Conservation (phyloP, 345 rosid genomes). For the Triadica sebifera region DNA sequence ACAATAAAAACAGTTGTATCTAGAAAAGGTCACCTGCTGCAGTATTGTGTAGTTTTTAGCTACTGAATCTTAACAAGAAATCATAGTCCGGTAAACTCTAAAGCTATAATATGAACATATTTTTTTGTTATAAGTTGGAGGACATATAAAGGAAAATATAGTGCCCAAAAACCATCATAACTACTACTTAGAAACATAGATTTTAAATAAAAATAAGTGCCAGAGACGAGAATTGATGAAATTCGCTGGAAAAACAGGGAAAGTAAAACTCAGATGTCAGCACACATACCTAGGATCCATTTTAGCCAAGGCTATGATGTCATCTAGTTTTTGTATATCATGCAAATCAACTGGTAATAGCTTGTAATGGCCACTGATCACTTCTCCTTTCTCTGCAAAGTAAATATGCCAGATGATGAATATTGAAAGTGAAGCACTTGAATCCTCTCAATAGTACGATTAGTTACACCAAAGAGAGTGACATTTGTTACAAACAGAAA, state of each 20-base stretch:
- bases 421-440: not conserved
- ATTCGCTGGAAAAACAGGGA: not conserved
- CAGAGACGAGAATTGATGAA: not conserved
- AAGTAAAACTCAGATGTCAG: not conserved
- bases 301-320: conserved; percentile 62
- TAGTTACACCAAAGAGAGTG: not conserved
- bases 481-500: not conserved
- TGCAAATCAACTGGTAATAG: conserved; percentile 86
- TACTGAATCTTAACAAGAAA: not conserved
- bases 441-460: not conserved
- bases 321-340: conserved; percentile 62
- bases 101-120: not conserved
- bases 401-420: conserved; percentile 4
- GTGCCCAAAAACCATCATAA: too few species aligned
- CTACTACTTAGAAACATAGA: too few species aligned
- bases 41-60: not conserved
- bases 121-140: not conserved
- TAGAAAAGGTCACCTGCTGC: not conserved
- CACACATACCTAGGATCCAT: conserved; percentile 79
- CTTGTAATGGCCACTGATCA: conserved; percentile 82
- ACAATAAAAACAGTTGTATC: not conserved
- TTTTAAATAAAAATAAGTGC: not conserved
- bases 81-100: not conserved
- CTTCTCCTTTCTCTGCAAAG: conserved; percentile 82
- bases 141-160: not conserved